Base-by-base conservation (phyloP, 148 eudicot genomes). In the Selenicereus undatus region DNA sequence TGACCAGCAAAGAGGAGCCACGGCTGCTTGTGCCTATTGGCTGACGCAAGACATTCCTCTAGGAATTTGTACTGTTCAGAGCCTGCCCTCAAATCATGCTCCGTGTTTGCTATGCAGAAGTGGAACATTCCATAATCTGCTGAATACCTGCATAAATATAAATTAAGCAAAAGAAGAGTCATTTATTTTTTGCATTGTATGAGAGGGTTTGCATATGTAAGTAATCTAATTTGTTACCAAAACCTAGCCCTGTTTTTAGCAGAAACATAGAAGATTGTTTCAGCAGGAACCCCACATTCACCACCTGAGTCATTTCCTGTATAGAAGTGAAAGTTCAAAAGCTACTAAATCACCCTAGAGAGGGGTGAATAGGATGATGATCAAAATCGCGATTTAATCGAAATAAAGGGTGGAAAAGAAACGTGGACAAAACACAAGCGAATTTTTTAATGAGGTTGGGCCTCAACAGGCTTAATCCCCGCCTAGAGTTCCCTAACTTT, bases 41-140 rank as follows among this genome's bases (percentile, higher is more conserved):
- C 95, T 35, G 93, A 89, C 76, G 98, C 97, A 51, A 92, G 86
- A 77, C 98, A 92, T 42, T 86, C 69, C 75, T 92, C 95, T 5
- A 92, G 85, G 84, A 94, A 94, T 51, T 77, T 87, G 88, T 91
- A 91, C 64, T 94, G 98, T 56, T 94, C 97, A 10, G 91, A 81
- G 6, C 98, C 98, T 78, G 87, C 93, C 69, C 97, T 87, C 97
- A 95, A 93, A 70, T 94, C 98, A 74, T 94, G 97, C 82, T 94
- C 98, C 5, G 87, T 87, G 73, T 94, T 97, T 18, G 95, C 97
- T 85, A 94, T 83, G 85, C 98, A 94, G 78, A 92, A 91, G 76
- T 86, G 92, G 75, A 94, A 92, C 98, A 92, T 91, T 14, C 98
- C 98, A 76, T 88, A 94, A 84, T 92, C 93, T 50, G 92, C 78